Conservation (phyloP, 139 green algal species). For the Chlorella sp. region DNA sequence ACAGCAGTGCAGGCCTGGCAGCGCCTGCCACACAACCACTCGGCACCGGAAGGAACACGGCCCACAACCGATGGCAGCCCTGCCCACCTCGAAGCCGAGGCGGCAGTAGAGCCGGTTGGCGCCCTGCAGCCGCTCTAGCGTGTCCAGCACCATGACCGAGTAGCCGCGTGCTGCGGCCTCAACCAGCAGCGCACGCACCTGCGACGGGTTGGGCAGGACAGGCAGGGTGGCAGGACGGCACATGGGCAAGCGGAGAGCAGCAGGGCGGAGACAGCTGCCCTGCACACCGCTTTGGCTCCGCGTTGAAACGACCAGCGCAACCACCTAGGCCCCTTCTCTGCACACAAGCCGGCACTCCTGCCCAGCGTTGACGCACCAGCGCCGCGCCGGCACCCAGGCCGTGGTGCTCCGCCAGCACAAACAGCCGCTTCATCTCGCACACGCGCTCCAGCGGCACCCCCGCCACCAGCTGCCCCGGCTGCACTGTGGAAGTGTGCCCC, state of each 20-base stretch:
- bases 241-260: too few relatives aligned
- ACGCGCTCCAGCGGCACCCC: constrained; percentile 18
- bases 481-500: constrained; percentile 22
- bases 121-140: constrained; percentile 36
- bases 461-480: neutral
- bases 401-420: constrained; percentile 43
- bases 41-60: too few relatives aligned
- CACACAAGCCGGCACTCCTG: too few relatives aligned
- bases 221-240: too few relatives aligned
- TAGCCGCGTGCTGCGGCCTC: constrained; percentile 24
- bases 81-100: constrained; percentile 27
- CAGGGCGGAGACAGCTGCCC: too few relatives aligned
- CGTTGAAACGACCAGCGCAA: too few relatives aligned
- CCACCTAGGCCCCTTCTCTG: too few relatives aligned
- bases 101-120: constrained; percentile 39
- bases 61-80: too few relatives aligned
- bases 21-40: too few relatives aligned
- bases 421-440: constrained; percentile 51
- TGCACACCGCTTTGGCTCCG: too few relatives aligned
- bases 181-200: neutral
- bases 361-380: neutral
- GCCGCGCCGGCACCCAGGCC: constrained; percentile 16
- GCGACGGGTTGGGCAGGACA: too few relatives aligned
- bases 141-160: constrained; percentile 43
- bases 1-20: too few relatives aligned